Conservation (phyloP, 2,329 filamentous ascomycete genomes). For the Fusarium dlaminii region DNA sequence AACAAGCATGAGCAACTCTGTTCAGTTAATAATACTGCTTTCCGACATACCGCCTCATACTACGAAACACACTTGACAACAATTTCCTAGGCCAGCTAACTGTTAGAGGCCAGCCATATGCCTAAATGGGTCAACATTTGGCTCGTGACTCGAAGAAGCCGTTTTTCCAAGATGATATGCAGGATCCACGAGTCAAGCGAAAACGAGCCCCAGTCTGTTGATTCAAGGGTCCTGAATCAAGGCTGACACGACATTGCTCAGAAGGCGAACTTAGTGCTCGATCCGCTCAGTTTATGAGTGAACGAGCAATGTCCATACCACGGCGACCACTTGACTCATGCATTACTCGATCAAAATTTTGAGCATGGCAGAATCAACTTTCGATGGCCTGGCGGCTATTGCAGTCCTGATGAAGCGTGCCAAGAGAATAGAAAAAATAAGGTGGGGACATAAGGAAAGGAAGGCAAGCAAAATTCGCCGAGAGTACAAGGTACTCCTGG, state of each 20-base stretch:
- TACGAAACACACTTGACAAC: constrained; percentile 25
- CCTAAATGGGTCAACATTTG: constrained; percentile 19
- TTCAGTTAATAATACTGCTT: constrained; percentile 13
- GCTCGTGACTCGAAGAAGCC: constrained; percentile 42
- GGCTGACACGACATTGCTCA: constrained; percentile 19
- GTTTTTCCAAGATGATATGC: constrained; percentile 46
- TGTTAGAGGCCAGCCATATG: constrained; percentile 32
- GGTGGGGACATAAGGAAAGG: constrained; percentile 17
- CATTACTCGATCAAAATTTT: not conserved
- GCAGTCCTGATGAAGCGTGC: constrained; percentile 12
- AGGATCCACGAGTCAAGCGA: constrained; percentile 51
- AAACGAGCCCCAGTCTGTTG: constrained; percentile 28
- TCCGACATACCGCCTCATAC: constrained; percentile 10
- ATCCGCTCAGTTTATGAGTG: constrained; percentile 2
- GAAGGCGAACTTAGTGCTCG: not conserved
- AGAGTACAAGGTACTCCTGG: constrained; percentile 20
- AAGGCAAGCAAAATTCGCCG: constrained; percentile 32
- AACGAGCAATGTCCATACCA: not conserved
- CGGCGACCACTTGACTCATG: not conserved
- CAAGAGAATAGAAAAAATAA: constrained; percentile 19
- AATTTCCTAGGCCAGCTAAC: constrained; percentile 1
- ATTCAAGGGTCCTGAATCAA: constrained; percentile 17
- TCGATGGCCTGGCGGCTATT: constrained; percentile 8
- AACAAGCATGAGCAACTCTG: constrained; percentile 24
- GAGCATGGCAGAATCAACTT: not conserved